These are phyloP conservation scores for Salix purpurea DNA, from an alignment of 345 rosid species.

Conservation along the genomic window DNA sequence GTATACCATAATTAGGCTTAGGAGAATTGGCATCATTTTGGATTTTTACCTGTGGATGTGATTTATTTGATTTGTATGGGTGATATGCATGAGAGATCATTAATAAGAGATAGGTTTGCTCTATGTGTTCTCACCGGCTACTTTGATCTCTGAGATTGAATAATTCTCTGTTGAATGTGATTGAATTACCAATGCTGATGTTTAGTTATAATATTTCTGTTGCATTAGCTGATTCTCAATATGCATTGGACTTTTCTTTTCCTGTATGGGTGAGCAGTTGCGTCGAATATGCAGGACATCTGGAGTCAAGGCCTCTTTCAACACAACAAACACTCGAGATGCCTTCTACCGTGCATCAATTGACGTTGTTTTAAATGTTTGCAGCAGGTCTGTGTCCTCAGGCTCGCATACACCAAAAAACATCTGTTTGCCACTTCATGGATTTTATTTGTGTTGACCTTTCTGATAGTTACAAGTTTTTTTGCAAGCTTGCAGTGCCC, in stretches of 20 bases:
- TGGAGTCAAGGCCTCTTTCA: slow-evolving; percentile 68
- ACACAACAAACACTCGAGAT: slow-evolving; percentile 76
- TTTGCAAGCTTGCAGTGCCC: slow-evolving; percentile 49
- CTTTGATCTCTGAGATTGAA: not conserved
- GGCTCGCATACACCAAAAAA: not conserved
- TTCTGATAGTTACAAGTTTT: slow-evolving; percentile 8
- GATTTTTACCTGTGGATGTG: not conserved
- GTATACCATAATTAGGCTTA: not conserved
- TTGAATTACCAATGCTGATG: not conserved
- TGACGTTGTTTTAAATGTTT: slow-evolving; percentile 58
- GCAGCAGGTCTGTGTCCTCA: slow-evolving; percentile 56
- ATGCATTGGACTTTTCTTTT: slow-evolving; percentile 37
- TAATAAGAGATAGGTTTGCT: not conserved
- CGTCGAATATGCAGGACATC: slow-evolving; percentile 91
- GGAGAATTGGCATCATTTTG: not conserved
- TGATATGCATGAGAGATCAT: not conserved
- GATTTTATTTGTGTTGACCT: not conserved
- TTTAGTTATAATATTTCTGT: slow-evolving; percentile 7
- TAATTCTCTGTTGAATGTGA: not conserved
- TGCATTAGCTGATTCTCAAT: slow-evolving; percentile 41
- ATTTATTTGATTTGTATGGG: not conserved
- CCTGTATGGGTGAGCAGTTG: slow-evolving; percentile 68
- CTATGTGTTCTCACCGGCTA: not conserved
- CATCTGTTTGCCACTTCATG: not conserved
- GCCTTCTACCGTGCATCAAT: slow-evolving; percentile 67